phyloP scores from a whole-genome alignment of 352 stramenopile genomes.

The Phytophthora tubulina region DNA sequence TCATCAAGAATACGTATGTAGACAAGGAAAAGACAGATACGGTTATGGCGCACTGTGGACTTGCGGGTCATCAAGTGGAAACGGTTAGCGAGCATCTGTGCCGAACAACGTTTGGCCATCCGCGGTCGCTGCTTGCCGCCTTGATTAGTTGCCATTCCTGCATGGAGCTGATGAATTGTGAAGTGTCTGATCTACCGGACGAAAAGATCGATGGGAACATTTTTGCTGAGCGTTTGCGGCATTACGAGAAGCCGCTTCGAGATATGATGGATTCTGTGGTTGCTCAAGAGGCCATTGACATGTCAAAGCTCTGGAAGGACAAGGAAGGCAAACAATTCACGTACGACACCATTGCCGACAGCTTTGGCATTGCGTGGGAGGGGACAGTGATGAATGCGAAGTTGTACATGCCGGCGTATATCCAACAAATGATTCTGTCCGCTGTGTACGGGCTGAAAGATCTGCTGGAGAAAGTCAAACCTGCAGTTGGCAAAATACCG shows the following conservation, averaged over 20 bases:
- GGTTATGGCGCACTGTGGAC: not conserved
- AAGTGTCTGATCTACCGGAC: not conserved
- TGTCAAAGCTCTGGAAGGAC: not conserved
- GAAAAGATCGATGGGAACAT: not conserved
- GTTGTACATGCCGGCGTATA: conserved; percentile 2
- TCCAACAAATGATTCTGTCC: not conserved
- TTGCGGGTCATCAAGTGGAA: not conserved
- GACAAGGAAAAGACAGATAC: not conserved
- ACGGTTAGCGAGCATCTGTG: not conserved
- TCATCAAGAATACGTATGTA: not conserved
- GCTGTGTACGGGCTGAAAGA: not conserved
- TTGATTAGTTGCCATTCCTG: not conserved
- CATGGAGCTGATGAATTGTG: not conserved
- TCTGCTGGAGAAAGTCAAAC: not conserved
- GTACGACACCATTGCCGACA: not conserved
- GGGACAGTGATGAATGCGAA: not conserved
- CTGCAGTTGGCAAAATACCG: not conserved
- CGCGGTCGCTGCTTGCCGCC: not conserved
- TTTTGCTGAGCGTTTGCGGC: not conserved
- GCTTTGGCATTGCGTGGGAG: conserved; percentile 11
- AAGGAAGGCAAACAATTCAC: not conserved
- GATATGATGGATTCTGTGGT: not conserved
- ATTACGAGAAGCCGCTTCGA: not conserved
- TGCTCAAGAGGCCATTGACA: not conserved
- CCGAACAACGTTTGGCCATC: not conserved